These are phyloP conservation scores for Aurantiochytrium sp. DNA, from an alignment of 108 stramenopile species.

Conservation along the genomic window DNA sequence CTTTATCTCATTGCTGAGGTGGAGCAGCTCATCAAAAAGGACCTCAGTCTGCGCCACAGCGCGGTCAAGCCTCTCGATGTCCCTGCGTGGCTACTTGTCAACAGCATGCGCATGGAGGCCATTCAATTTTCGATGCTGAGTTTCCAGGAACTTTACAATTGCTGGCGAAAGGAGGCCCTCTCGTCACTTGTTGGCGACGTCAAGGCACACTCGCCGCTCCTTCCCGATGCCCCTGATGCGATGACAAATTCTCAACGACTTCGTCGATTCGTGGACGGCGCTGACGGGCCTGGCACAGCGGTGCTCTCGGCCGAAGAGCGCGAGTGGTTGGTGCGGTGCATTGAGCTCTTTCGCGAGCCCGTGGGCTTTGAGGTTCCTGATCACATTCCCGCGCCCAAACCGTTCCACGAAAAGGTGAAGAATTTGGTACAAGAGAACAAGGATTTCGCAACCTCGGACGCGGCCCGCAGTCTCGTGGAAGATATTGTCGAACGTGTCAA, in stretches of 20 bases:
- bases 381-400: not conserved
- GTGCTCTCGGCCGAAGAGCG: not conserved
- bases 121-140: not conserved
- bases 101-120: not conserved
- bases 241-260: not conserved
- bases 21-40: constrained; percentile 46
- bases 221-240: not conserved
- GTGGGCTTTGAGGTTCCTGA: not conserved
- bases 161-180: not conserved
- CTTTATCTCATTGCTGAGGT: constrained; percentile 85
- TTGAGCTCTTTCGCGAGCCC: not conserved
- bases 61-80: not conserved
- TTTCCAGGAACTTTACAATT: constrained; percentile 19
- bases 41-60: not conserved
- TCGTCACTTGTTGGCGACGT: not conserved
- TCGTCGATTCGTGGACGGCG: not conserved
- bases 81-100: constrained; percentile 23
- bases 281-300: not conserved
- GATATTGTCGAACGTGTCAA: not conserved
- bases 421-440: not conserved
- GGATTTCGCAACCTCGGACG: not conserved
- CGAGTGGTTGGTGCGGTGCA: not conserved
- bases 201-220: not conserved
- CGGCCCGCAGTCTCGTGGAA: not conserved
- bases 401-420: not conserved